Conservation (phyloP, 1,139 yeast species). For the Zygosaccharomyces pseudobailii region DNA sequence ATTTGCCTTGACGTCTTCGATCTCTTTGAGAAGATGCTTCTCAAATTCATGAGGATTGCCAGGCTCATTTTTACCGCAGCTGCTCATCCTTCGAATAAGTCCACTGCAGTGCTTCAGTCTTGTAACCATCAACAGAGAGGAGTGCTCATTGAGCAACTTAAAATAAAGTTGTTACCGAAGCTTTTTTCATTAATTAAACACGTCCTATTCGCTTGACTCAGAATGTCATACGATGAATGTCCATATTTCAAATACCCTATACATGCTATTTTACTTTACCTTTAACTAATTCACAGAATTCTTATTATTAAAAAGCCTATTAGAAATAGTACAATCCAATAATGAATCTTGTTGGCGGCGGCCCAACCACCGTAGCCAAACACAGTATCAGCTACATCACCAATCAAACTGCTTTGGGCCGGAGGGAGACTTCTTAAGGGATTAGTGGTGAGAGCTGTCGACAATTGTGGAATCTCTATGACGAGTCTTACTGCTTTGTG, state of each 20-base stretch:
- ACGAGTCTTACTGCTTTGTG: slow-evolving; percentile 35
- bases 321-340: slow-evolving; percentile 6
- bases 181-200: not conserved
- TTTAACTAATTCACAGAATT: not conserved
- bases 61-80: not conserved
- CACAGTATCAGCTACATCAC: slow-evolving; percentile 10
- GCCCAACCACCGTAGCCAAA: slow-evolving; percentile 23
- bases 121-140: not conserved
- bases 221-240: not conserved
- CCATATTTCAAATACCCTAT: not conserved
- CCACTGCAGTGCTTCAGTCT: not conserved
- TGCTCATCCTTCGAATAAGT: not conserved
- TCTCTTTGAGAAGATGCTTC: slow-evolving; percentile 9
- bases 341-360: slow-evolving; percentile 9
- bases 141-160: too few relatives aligned
- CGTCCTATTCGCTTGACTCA: not conserved
- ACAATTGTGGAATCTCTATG: slow-evolving; percentile 18
- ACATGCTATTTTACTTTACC: too few relatives aligned
- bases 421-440: slow-evolving; percentile 1
- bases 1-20: slow-evolving; percentile 12
- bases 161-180: not conserved
- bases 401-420: slow-evolving; percentile 2
- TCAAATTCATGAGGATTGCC: slow-evolving; percentile 6
- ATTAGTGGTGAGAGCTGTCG: not conserved
- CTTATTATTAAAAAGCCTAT: not conserved